These are phyloP conservation scores for Amylocystis lapponica DNA, from an alignment of 768 basidiomycete genomes.

Conservation along the genomic window DNA sequence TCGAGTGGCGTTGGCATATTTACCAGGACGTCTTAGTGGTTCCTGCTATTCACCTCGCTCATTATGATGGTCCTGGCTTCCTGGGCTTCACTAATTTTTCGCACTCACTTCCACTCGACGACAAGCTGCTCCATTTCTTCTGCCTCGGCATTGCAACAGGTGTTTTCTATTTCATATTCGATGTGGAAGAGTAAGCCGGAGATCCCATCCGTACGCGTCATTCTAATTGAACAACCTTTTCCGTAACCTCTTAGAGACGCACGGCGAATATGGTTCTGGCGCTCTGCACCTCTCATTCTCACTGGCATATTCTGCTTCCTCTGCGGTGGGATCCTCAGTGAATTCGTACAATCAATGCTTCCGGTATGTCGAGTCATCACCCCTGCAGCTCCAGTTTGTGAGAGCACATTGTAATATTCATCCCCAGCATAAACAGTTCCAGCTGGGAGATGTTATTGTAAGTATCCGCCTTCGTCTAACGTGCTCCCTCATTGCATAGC, in stretches of 20 bases:
- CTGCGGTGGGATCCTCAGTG: slow-evolving; percentile 75
- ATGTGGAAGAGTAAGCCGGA: slow-evolving; percentile 74
- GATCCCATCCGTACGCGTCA: not conserved
- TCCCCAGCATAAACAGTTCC: slow-evolving; percentile 61
- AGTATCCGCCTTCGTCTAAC: slow-evolving; percentile 14
- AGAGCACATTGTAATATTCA: not conserved
- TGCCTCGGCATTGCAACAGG: slow-evolving; percentile 72
- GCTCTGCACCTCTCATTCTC: slow-evolving; percentile 62
- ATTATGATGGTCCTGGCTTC: slow-evolving; percentile 69
- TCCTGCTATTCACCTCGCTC: slow-evolving; percentile 61
- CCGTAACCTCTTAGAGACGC: slow-evolving; percentile 45
- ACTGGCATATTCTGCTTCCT: slow-evolving; percentile 69
- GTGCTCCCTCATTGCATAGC: not conserved
- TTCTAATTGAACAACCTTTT: not conserved
- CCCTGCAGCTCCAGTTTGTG: not conserved
- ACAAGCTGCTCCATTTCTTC: slow-evolving; percentile 75
- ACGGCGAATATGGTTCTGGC: slow-evolving; percentile 84
- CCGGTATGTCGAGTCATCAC: slow-evolving; percentile 40
- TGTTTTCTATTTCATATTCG: slow-evolving; percentile 84
- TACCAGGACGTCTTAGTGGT: slow-evolving; percentile 51
- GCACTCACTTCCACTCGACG: slow-evolving; percentile 60
- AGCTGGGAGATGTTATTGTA: slow-evolving; percentile 69
- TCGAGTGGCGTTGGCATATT: no score
- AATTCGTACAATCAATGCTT: slow-evolving; percentile 73
- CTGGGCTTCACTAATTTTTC: slow-evolving; percentile 74